Evolutionary conservation across 2,329 filamentous ascomycete species (phyloP).

Genomic region (Claviceps capensis): DNA sequence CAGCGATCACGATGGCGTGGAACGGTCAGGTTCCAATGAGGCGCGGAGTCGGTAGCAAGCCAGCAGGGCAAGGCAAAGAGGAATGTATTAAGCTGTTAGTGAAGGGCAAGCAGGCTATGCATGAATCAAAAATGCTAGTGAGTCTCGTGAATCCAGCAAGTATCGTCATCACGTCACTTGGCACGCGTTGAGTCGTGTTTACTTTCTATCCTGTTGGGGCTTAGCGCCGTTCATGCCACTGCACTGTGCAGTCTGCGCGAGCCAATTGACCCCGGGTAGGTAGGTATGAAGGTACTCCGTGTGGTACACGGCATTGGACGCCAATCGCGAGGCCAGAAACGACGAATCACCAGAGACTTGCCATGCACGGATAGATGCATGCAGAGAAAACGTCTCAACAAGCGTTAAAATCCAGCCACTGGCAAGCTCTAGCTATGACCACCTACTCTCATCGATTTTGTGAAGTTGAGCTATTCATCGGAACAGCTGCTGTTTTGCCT

Average conservation of each 20-base stretch:
- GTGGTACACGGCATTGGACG: neutral
- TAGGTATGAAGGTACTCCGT: too few species aligned
- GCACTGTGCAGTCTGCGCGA: neutral
- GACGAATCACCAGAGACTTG: neutral
- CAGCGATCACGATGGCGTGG: neutral
- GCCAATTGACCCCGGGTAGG: neutral
- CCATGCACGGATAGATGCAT: constrained; percentile 5
- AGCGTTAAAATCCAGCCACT: neutral
- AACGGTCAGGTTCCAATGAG: neutral
- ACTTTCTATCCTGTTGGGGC: constrained; percentile 23
- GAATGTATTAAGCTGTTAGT: neutral
- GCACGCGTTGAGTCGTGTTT: constrained; percentile 26
- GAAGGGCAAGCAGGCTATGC: constrained; percentile 9
- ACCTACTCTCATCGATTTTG: neutral
- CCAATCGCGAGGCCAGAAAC: neutral
- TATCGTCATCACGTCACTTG: constrained; percentile 1
- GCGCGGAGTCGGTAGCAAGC: neutral
- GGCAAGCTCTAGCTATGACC: constrained; percentile 1
- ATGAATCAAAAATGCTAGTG: neutral
- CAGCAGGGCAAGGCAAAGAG: neutral
- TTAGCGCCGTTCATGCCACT: constrained; percentile 13
- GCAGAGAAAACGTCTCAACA: neutral
- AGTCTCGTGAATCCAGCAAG: neutral
- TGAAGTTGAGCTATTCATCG: neutral
- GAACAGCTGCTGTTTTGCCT: neutral